phyloP scores from a whole-genome alignment of 2,329 filamentous ascomycete genomes.

The Plectosphaerella sp. region DNA sequence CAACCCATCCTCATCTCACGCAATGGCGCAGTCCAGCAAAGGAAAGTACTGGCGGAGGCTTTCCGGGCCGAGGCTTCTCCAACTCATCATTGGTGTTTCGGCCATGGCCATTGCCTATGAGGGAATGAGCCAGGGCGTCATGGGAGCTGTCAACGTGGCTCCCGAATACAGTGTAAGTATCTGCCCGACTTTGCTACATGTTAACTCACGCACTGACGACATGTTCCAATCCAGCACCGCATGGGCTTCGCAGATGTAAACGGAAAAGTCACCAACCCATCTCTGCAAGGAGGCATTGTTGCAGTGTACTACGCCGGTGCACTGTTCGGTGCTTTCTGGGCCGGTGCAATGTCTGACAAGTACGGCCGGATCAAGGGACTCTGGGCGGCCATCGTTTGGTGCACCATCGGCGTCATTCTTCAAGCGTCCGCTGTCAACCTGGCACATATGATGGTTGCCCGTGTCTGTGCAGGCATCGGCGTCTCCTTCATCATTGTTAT shows the following conservation, averaged over 20 bases:
- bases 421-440: slow-evolving; percentile 15
- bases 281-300: slow-evolving; percentile 31
- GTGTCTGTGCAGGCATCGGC: slow-evolving; percentile 46
- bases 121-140: slow-evolving; percentile 11
- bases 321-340: slow-evolving; percentile 15
- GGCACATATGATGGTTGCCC: slow-evolving; percentile 20
- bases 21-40: neutral
- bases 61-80: neutral
- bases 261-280: slow-evolving; percentile 20
- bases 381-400: slow-evolving; percentile 17
- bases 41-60: slow-evolving; percentile 2
- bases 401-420: slow-evolving; percentile 15
- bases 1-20: neutral
- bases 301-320: slow-evolving; percentile 30
- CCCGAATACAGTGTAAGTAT: slow-evolving; percentile 21
- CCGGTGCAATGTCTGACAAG: slow-evolving; percentile 12
- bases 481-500: slow-evolving; percentile 47
- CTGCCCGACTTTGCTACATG: neutral
- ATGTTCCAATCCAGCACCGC: slow-evolving; percentile 11
- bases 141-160: slow-evolving; percentile 30
- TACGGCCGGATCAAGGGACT: slow-evolving; percentile 16
- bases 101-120: slow-evolving; percentile 26
- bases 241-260: slow-evolving; percentile 22
- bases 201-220: neutral
- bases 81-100: slow-evolving; percentile 17